Conservation (phyloP, 495 filamentous ascomycete species). For the Poronia punctata region DNA sequence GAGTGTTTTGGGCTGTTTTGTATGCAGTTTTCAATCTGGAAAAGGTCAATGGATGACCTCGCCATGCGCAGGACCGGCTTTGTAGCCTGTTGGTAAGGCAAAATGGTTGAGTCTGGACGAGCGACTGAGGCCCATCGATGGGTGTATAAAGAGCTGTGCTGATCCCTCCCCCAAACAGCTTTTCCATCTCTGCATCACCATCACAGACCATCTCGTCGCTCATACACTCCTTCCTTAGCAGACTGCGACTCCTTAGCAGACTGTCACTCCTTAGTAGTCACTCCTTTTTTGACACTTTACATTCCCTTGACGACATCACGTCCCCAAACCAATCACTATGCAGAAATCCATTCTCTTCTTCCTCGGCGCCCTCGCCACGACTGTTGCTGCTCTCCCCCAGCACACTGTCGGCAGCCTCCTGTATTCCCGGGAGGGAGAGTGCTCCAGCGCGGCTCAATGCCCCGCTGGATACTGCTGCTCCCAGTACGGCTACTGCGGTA, state of each 20-base stretch:
- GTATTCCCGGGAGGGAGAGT: constrained; percentile 1
- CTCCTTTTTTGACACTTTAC: constrained; percentile 2
- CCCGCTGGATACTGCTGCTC: constrained; percentile 12
- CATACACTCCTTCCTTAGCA: constrained; percentile 3
- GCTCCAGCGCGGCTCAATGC: constrained; percentile 5
- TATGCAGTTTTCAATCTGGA: constrained; percentile 1
- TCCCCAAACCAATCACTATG: constrained; percentile 5
- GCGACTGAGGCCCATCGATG: constrained; percentile 5
- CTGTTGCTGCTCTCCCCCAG: constrained; percentile 5
- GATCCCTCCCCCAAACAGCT: constrained; percentile 5
- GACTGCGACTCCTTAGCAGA: constrained; percentile 4
- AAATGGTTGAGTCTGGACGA: constrained; percentile 2
- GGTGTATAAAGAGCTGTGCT: constrained; percentile 4
- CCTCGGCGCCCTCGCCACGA: constrained; percentile 5
- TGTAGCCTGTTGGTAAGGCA: constrained; percentile 3
- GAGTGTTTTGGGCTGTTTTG: too few relatives aligned
- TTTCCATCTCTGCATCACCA: constrained; percentile 3
- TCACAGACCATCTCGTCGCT: constrained; percentile 4
- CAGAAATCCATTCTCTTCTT: constrained; percentile 7
- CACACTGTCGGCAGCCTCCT: constrained; percentile 5
- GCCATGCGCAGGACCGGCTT: constrained; percentile 1
- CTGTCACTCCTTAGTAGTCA: constrained; percentile 2
- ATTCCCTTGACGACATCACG: constrained; percentile 6
- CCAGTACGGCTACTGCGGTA: constrained; percentile 7
- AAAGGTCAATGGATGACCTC: constrained; percentile 3